These are phyloP conservation scores for Pseudogymnoascus sp. DNA, from an alignment of 2,329 filamentous ascomycete species.

Conservation along the genomic window DNA sequence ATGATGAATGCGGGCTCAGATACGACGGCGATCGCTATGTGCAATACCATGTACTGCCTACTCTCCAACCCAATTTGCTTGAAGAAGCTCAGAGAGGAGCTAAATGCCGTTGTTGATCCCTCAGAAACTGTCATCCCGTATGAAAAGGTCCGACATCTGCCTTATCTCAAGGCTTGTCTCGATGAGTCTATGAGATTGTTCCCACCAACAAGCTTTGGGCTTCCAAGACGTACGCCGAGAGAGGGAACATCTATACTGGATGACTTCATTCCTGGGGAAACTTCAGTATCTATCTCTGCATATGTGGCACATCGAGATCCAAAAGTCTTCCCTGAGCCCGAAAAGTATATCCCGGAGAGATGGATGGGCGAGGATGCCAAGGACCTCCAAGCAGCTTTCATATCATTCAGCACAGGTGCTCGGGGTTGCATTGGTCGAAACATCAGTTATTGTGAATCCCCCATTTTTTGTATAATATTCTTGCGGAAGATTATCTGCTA, in stretches of 20 bases:
- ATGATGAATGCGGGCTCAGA: conserved; percentile 43
- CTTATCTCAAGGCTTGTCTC: conserved; percentile 44
- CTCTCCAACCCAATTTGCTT: conserved; percentile 38
- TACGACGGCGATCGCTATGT: conserved; percentile 44
- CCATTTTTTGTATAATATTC: too few species aligned
- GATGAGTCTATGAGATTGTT: conserved; percentile 41
- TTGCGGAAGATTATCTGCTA: too few species aligned
- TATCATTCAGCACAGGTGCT: conserved; percentile 34
- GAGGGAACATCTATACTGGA: conserved; percentile 37
- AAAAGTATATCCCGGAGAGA: conserved; percentile 33
- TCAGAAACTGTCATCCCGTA: conserved; percentile 39
- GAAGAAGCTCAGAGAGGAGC: conserved; percentile 35
- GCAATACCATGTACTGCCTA: conserved; percentile 45
- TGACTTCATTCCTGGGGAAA: conserved; percentile 37
- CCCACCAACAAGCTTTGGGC: conserved; percentile 36
- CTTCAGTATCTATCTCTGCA: conserved; percentile 36
- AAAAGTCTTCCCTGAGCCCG: conserved; percentile 30
- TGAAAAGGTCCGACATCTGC: conserved; percentile 42
- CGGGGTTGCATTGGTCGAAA: conserved; percentile 35
- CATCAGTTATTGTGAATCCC: conserved; percentile 26
- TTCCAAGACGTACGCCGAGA: conserved; percentile 37
- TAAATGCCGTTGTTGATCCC: conserved; percentile 36
- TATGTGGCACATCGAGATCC: conserved; percentile 34
- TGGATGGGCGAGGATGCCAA: conserved; percentile 35
- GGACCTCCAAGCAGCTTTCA: conserved; percentile 31